Percentiles rank a stretch among this genome's conserved stretches.
Conservation (phyloP, 768 basidiomycete genomes). For the Hemileccinum rubropunctum region DNA sequence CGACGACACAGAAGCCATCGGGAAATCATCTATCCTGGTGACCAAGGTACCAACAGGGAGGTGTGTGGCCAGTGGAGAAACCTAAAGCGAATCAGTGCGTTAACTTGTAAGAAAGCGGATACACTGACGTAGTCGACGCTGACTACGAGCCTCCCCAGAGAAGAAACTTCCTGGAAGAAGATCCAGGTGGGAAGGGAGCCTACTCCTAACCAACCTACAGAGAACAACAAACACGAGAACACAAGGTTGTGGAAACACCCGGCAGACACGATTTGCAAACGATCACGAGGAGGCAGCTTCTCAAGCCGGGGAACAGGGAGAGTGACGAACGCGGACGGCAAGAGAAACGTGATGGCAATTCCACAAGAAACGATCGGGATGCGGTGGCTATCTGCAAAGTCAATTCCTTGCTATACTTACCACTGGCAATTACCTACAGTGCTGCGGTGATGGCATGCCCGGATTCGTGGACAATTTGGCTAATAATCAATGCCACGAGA, state of each 20-base stretch:
- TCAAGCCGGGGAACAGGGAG: conserved; percentile 46
- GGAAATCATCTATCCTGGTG: conserved; percentile 61
- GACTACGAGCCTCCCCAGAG: conserved; percentile 54
- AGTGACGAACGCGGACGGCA: conserved; percentile 76
- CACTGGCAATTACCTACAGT: conserved; percentile 44
- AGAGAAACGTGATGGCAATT: conserved; percentile 53
- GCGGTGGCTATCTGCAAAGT: conserved; percentile 48
- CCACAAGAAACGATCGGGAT: conserved; percentile 63
- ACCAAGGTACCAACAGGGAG: conserved; percentile 59
- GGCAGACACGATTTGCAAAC: conserved; percentile 63
- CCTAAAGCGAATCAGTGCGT: conserved; percentile 34
- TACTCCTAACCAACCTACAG: conserved; percentile 33
- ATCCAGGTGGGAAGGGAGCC: conserved; percentile 28
- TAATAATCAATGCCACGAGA: conserved; percentile 54
- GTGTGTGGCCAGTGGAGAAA: conserved; percentile 58
- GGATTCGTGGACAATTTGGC: conserved; percentile 74
- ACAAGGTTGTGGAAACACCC: conserved; percentile 80
- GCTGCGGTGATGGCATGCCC: conserved; percentile 80
- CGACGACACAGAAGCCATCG: conserved; percentile 32
- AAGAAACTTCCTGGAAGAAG: conserved; percentile 52
- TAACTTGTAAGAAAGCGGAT: background rate
- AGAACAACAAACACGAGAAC: conserved; percentile 48
- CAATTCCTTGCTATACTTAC: background rate
- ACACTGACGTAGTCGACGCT: conserved; percentile 50
- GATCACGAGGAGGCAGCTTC: conserved; percentile 38